These are phyloP conservation scores for Zychaea mexicana DNA, from an alignment of 371 early-diverging fungal genomes.

Conservation along the genomic window DNA sequence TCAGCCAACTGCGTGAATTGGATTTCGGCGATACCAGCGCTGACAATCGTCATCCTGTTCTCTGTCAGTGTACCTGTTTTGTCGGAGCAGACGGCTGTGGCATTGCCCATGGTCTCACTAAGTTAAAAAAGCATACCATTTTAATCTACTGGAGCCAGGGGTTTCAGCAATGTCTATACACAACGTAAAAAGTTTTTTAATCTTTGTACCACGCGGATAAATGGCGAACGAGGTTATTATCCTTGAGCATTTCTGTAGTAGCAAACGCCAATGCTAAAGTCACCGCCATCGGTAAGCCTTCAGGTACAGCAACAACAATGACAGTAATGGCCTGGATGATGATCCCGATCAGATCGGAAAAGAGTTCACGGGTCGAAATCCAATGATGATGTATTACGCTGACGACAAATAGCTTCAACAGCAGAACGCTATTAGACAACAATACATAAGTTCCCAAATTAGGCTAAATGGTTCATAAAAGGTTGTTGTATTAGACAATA, in stretches of 20 bases:
- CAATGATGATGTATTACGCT: constrained; percentile 42
- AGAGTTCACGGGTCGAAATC: constrained; percentile 39
- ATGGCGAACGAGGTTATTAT: constrained; percentile 79
- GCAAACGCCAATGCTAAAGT: constrained; percentile 81
- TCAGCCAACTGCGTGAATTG: constrained; percentile 13
- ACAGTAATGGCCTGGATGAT: constrained; percentile 65
- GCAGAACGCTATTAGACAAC: constrained; percentile 28
- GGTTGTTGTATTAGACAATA: constrained; percentile 28
- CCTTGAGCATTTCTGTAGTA: constrained; percentile 73
- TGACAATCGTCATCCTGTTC: constrained; percentile 87
- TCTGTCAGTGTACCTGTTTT: constrained; percentile 86
- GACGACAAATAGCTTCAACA: constrained; percentile 61
- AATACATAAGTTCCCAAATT: background rate
- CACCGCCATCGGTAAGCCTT: constrained; percentile 89
- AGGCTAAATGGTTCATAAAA: constrained; percentile 3
- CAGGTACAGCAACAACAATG: constrained; percentile 75
- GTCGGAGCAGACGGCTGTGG: constrained; percentile 85
- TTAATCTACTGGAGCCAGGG: no score
- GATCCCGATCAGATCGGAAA: constrained; percentile 52
- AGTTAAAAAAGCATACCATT: background rate
- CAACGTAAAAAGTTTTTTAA: background rate
- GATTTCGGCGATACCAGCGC: constrained; percentile 37
- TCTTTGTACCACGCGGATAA: constrained; percentile 62
- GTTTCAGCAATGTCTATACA: no score
- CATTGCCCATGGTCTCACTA: constrained; percentile 86